Evolutionary conservation across 345 rosid species (phyloP).

Genomic region (Carallia pectinifolia): DNA sequence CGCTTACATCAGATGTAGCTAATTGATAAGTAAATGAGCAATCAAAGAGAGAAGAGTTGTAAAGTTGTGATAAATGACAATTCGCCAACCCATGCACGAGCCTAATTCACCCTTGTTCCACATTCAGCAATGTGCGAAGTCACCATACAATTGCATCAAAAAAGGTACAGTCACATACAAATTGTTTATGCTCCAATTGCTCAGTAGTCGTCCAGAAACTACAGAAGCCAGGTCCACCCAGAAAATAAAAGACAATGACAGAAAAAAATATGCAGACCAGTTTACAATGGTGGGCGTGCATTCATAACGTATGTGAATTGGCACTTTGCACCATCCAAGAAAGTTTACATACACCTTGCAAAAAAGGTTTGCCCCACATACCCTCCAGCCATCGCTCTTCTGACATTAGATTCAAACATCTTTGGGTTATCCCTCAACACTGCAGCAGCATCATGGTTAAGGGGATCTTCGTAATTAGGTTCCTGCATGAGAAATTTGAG

Average conservation of each 20-base stretch:
- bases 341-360: constrained; percentile 51
- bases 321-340: constrained; percentile 12
- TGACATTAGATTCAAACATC: constrained; percentile 65
- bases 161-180: constrained; percentile 17
- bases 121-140: background rate
- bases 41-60: background rate
- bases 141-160: constrained; percentile 18
- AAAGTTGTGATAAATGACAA: background rate
- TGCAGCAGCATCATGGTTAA: constrained; percentile 84
- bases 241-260: constrained; percentile 14
- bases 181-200: constrained; percentile 13
- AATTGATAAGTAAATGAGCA: no score
- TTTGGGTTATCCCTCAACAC: constrained; percentile 75
- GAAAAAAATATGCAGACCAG: constrained; percentile 17
- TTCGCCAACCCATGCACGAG: constrained; percentile 4
- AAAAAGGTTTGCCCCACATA: constrained; percentile 73
- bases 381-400: constrained; percentile 81
- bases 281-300: constrained; percentile 29
- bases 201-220: background rate
- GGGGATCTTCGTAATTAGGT: constrained; percentile 83
- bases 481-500: constrained; percentile 42
- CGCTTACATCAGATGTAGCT: no score
- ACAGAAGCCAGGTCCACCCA: constrained; percentile 13
- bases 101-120: background rate
- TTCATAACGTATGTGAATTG: constrained; percentile 12